Evolutionary conservation across 352 stramenopile species (phyloP).

Genomic region (Globisporangium iwayamae): DNA sequence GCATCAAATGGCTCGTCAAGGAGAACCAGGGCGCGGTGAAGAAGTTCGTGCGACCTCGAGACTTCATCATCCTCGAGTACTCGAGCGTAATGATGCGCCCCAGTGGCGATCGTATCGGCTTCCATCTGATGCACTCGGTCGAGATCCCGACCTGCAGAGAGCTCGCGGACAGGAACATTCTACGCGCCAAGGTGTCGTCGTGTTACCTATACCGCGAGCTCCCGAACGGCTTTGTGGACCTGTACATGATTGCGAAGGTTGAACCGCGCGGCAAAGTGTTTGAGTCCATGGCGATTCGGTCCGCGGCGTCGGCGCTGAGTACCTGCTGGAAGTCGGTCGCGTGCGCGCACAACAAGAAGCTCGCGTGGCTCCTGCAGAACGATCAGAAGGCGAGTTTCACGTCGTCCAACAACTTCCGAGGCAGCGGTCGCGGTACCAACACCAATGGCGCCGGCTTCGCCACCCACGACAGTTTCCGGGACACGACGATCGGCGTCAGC

Average conservation of each 20-base stretch:
- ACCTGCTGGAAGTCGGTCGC: slow-evolving; percentile 58
- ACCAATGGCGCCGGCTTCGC: background rate
- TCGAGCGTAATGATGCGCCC: slow-evolving; percentile 44
- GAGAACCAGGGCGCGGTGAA: slow-evolving; percentile 28
- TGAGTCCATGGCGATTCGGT: slow-evolving; percentile 37
- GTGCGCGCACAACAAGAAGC: slow-evolving; percentile 71
- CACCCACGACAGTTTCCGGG: background rate
- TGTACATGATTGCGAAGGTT: slow-evolving; percentile 61
- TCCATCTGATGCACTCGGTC: slow-evolving; percentile 55
- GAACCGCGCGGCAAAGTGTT: slow-evolving; percentile 43
- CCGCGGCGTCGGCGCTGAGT: slow-evolving; percentile 41
- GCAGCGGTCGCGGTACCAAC: slow-evolving; percentile 1
- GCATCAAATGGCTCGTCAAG: slow-evolving; percentile 58
- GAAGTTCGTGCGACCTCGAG: slow-evolving; percentile 37
- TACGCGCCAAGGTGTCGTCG: slow-evolving; percentile 46
- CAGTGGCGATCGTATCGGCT: slow-evolving; percentile 42
- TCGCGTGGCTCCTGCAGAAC: slow-evolving; percentile 47
- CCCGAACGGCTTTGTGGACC: slow-evolving; percentile 42
- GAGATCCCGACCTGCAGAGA: slow-evolving; percentile 35
- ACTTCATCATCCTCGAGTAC: slow-evolving; percentile 57
- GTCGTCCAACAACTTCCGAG: background rate
- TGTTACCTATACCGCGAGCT: slow-evolving; percentile 54
- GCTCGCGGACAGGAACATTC: slow-evolving; percentile 30
- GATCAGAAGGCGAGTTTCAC: slow-evolving; percentile 16
- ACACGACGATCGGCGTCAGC: background rate